Percentiles rank a stretch among this genome's conserved stretches.
These are phyloP conservation scores for Cronartium quercuum DNA, from an alignment of 1,284 basidiomycete genomes.

Conservation along the genomic window DNA sequence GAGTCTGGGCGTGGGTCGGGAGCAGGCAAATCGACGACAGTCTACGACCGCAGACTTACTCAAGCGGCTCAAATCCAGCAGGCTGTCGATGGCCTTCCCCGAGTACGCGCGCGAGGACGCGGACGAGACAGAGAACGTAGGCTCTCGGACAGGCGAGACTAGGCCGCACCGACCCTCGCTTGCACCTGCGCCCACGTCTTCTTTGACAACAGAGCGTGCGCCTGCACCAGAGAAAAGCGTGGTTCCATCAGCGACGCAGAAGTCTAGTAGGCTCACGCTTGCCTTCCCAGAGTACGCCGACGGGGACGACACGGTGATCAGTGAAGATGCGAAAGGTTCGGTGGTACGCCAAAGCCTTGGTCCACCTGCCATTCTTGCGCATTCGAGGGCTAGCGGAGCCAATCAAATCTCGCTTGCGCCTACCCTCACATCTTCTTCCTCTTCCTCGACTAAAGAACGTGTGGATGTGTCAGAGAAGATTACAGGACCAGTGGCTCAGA, in stretches of 20 bases:
- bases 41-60: neutral
- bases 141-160: neutral
- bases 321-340: too few relatives aligned
- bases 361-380: too few relatives aligned
- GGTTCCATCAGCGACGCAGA: neutral
- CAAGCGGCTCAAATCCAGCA: constrained; percentile 10
- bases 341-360: too few relatives aligned
- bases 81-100: constrained; percentile 21
- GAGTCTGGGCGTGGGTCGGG: neutral
- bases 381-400: too few relatives aligned
- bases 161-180: neutral
- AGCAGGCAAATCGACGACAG: constrained; percentile 5
- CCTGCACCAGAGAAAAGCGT: too few relatives aligned
- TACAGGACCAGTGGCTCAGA: neutral
- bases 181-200: neutral
- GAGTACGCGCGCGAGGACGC: constrained; percentile 9
- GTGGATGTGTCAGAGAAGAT: too few relatives aligned
- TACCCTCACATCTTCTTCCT: neutral
- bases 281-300: neutral
- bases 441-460: neutral
- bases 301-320: neutral
- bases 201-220: neutral
- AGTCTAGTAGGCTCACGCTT: neutral
- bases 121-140: constrained; percentile 25
- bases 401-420: too few relatives aligned